Conservation (phyloP, 2,329 filamentous ascomycete genomes). For the Knoxdaviesia capensis region DNA sequence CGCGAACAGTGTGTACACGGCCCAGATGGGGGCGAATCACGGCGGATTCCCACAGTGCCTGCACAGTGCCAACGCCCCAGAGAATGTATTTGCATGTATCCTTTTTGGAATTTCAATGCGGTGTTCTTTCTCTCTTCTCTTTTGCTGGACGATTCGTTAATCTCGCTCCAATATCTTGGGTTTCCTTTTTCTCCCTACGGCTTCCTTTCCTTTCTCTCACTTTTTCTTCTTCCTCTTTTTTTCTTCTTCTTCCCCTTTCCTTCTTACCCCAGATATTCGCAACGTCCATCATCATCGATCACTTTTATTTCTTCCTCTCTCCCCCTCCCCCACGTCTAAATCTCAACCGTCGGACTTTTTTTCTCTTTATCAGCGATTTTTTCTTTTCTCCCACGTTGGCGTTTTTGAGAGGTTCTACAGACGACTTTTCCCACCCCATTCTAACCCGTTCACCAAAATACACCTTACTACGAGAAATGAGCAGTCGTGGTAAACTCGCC, state of each 20-base stretch:
- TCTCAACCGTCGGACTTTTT: neutral
- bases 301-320: neutral
- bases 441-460: conserved; percentile 6
- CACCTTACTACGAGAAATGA: conserved; percentile 57
- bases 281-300: neutral
- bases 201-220: neutral
- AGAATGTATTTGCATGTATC: too few relatives aligned
- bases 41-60: too few relatives aligned
- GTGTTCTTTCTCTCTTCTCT: too few relatives aligned
- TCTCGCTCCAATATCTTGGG: neutral
- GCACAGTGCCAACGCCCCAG: too few relatives aligned
- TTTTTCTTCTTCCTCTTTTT: conserved; percentile 1
- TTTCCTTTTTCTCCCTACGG: conserved; percentile 1
- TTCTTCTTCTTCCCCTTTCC: conserved; percentile 1
- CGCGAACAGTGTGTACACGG: too few relatives aligned
- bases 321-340: conserved; percentile 1
- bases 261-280: neutral
- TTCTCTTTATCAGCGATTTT: neutral
- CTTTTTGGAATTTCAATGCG: too few relatives aligned
- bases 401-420: too few relatives aligned
- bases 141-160: neutral
- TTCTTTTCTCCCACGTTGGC: too few relatives aligned
- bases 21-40: too few relatives aligned
- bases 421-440: neutral
- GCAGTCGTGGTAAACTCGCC: conserved; percentile 94